Conservation (phyloP, 2,329 filamentous ascomycete species). For the Ascocoryne sarcoides region DNA sequence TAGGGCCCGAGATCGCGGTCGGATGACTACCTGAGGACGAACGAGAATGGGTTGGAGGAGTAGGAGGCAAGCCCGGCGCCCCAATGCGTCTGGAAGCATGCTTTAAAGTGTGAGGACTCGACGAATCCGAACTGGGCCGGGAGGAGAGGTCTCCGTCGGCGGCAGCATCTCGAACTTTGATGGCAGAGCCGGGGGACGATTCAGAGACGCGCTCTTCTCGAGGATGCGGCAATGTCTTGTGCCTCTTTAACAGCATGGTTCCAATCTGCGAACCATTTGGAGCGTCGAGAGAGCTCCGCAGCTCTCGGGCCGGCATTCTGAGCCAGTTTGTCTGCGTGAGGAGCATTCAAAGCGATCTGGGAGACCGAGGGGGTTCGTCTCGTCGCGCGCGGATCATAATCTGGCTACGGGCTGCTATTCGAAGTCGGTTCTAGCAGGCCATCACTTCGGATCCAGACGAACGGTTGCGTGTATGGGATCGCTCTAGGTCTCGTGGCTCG, state of each 20-base stretch:
- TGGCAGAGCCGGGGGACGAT: slow-evolving; percentile 12
- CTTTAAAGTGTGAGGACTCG: slow-evolving; percentile 26
- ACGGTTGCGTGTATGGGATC: slow-evolving; percentile 13
- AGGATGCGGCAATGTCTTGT: slow-evolving; percentile 28
- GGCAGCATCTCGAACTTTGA: slow-evolving; percentile 18
- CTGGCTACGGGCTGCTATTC: slow-evolving; percentile 9
- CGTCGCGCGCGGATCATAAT: slow-evolving; percentile 8
- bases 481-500: slow-evolving; percentile 8
- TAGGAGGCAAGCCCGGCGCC: slow-evolving; percentile 47
- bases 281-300: slow-evolving; percentile 21
- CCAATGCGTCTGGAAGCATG: slow-evolving; percentile 25
- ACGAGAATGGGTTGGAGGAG: slow-evolving; percentile 52
- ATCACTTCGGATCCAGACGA: slow-evolving; percentile 15
- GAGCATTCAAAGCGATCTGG: slow-evolving; percentile 24
- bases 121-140: slow-evolving; percentile 21
- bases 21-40: slow-evolving; percentile 41
- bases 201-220: slow-evolving; percentile 15
- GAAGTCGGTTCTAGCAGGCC: slow-evolving; percentile 11
- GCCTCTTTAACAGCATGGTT: slow-evolving; percentile 25
- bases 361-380: background rate
- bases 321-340: slow-evolving; percentile 29
- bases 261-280: slow-evolving; percentile 21
- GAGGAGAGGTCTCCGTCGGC: slow-evolving; percentile 22
- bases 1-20: slow-evolving; percentile 12
- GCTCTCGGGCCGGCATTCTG: slow-evolving; percentile 26